Percentiles rank a stretch among this genome's conserved stretches.
These are phyloP conservation scores for Calvatia gigantea DNA, from an alignment of 768 basidiomycete species.

Conservation along the genomic window DNA sequence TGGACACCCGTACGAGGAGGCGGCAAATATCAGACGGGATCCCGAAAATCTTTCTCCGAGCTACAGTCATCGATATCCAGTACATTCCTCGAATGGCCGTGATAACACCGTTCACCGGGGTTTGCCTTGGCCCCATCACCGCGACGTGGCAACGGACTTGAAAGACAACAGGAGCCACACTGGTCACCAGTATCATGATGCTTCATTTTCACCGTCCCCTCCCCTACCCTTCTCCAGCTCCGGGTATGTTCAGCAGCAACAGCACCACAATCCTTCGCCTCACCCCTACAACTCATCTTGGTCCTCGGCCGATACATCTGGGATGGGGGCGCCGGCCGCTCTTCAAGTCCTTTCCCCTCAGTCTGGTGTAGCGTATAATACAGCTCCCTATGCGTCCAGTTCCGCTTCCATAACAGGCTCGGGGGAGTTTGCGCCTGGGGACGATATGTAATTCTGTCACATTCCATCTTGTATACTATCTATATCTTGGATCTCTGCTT, in stretches of 20 bases:
- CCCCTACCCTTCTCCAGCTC: constrained; percentile 33
- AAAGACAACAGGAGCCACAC: constrained; percentile 25
- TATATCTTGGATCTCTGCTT: constrained; percentile 11
- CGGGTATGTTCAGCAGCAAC: constrained; percentile 27
- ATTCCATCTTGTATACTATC: background rate
- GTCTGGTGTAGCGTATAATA: constrained; percentile 27
- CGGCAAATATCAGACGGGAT: constrained; percentile 26
- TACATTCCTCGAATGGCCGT: constrained; percentile 23
- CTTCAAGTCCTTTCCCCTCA: constrained; percentile 31
- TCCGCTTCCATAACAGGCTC: constrained; percentile 36
- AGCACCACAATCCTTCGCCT: constrained; percentile 14
- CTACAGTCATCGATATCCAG: constrained; percentile 25
- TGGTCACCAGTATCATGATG: constrained; percentile 27
- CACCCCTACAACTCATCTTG: constrained; percentile 38
- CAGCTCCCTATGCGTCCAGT: constrained; percentile 29
- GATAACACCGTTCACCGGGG: constrained; percentile 21
- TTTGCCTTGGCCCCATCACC: constrained; percentile 34
- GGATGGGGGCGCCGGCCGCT: constrained; percentile 26
- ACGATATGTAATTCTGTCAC: constrained; percentile 22
- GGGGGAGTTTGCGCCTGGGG: constrained; percentile 39
- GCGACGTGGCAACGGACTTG: constrained; percentile 8
- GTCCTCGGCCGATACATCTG: constrained; percentile 29
- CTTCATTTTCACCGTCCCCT: constrained; percentile 33
- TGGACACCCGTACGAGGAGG: constrained; percentile 33
- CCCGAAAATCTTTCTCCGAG: constrained; percentile 21